These are phyloP conservation scores for Alternaria conjuncta DNA, from an alignment of 2,329 filamentous ascomycete genomes.

Conservation along the genomic window DNA sequence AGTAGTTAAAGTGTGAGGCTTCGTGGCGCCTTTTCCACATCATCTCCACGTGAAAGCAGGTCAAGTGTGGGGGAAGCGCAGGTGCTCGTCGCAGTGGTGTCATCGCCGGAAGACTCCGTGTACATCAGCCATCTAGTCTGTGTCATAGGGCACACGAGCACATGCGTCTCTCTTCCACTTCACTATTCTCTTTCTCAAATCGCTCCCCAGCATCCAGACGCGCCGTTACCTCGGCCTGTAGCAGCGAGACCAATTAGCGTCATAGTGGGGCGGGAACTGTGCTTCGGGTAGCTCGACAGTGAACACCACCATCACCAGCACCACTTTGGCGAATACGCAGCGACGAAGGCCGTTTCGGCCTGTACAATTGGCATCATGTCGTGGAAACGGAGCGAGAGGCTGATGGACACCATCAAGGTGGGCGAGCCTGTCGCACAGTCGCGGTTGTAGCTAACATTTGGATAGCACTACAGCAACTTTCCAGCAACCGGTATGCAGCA, in stretches of 20 bases:
- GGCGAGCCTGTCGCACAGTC: slow-evolving; percentile 11
- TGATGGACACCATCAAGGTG: slow-evolving; percentile 92
- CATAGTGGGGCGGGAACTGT: slow-evolving; percentile 39
- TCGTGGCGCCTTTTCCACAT: slow-evolving; percentile 22
- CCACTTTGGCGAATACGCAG: slow-evolving; percentile 42
- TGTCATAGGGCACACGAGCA: background rate
- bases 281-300: slow-evolving; percentile 19
- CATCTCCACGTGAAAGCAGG: slow-evolving; percentile 38
- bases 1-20: background rate
- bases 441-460: slow-evolving; percentile 29
- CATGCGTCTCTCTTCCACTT: slow-evolving; percentile 2
- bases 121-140: slow-evolving; percentile 10
- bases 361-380: slow-evolving; percentile 69
- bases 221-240: slow-evolving; percentile 37
- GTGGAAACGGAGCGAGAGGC: slow-evolving; percentile 87
- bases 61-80: slow-evolving; percentile 38
- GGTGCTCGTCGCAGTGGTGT: slow-evolving; percentile 23
- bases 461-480: slow-evolving; percentile 86
- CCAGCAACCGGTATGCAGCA: slow-evolving; percentile 92
- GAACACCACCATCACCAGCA: slow-evolving; percentile 14
- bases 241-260: slow-evolving; percentile 35
- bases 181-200: background rate
- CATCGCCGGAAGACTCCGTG: slow-evolving; percentile 19
- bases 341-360: slow-evolving; percentile 43
- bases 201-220: slow-evolving; percentile 10